These are phyloP conservation scores for Polytrichum commune DNA, from an alignment of 225 moss, liverwort and hornwort species.

Conservation along the genomic window DNA sequence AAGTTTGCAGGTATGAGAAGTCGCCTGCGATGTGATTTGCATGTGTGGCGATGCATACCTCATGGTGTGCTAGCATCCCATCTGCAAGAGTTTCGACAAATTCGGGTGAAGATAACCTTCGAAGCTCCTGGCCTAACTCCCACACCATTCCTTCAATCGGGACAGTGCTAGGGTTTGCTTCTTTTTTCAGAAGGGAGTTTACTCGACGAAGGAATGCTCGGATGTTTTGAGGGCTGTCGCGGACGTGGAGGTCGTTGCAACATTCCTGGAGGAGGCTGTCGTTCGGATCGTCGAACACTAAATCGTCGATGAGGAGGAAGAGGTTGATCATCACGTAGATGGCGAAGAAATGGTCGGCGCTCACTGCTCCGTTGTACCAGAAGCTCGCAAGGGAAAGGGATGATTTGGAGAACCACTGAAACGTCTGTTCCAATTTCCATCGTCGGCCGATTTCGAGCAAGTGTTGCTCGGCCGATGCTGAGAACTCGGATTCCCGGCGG, in stretches of 20 bases:
- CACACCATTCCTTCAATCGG: not conserved
- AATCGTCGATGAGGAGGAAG: not conserved
- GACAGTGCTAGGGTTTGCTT: not conserved
- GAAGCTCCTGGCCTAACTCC: not conserved
- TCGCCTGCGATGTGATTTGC: not conserved
- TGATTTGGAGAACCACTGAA: not conserved
- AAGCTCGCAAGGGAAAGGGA: not conserved
- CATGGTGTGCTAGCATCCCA: not conserved
- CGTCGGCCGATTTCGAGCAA: not conserved
- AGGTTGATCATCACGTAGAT: not conserved
- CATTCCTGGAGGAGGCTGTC: not conserved
- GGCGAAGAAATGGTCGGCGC: not conserved
- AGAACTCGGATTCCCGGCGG: not conserved
- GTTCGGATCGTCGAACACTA: not conserved
- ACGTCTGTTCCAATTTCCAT: not conserved
- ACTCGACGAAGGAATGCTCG: not conserved
- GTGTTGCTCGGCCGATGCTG: not conserved
- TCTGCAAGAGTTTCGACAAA: not conserved
- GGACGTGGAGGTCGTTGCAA: not conserved
- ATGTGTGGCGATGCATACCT: not conserved
- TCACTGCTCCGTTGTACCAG: not conserved
- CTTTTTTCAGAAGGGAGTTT: not conserved
- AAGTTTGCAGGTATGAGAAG: not conserved
- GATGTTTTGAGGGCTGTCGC: not conserved
- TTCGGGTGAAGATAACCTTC: not conserved